Base-by-base conservation (phyloP, 2,329 filamentous ascomycete genomes). In the Tolypocladium tropicale region DNA sequence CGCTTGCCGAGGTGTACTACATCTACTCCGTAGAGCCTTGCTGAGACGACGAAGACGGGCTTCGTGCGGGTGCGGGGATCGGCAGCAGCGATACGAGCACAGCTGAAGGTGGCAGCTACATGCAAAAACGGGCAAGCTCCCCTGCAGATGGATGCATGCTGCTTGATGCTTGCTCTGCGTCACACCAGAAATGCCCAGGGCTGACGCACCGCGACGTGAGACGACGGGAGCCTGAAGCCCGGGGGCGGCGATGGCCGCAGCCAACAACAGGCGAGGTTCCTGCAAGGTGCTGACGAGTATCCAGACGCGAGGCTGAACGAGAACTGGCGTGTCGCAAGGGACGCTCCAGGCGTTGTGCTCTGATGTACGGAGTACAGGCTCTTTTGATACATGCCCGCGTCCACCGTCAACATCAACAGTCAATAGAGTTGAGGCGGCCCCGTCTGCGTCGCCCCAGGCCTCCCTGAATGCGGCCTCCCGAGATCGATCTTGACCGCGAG, bases 341-440 rank as follows among this genome's bases (percentile, higher is more conserved):
- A n/a, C n/a, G n/a, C n/a, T n/a, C n/a, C n/a, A n/a, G n/a, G n/a
- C n/a, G n/a, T n/a, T n/a, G n/a, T n/a, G n/a, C n/a, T n/a, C n/a
- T n/a, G n/a, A n/a, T n/a, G n/a, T n/a, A n/a, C 46, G 28, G 46
- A 11, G 46, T n/a, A 37, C 9, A n/a, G n/a, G n/a, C n/a, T n/a
- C n/a, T n/a, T n/a, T n/a, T n/a, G n/a, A n/a, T n/a, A n/a, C n/a
- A n/a, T 14, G 43, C 43, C 16, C 43, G 7, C 46, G 25, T 49
- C 46, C 41, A n/a, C n/a, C n/a, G n/a, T n/a, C 39, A n/a, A n/a
- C 56, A 54, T 56, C 55, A 56, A 48, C 52, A 48, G 23, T 28
- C 51, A 39, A 52, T 34, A 52, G 5, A 3, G 25, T 49, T 12
- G 6, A 16, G 25, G 28, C 4, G 16, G 16, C 16, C 43, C 16